Evolutionary conservation across 2,329 filamentous ascomycete species (phyloP).

Genomic region (Aureobasidium namibiae): DNA sequence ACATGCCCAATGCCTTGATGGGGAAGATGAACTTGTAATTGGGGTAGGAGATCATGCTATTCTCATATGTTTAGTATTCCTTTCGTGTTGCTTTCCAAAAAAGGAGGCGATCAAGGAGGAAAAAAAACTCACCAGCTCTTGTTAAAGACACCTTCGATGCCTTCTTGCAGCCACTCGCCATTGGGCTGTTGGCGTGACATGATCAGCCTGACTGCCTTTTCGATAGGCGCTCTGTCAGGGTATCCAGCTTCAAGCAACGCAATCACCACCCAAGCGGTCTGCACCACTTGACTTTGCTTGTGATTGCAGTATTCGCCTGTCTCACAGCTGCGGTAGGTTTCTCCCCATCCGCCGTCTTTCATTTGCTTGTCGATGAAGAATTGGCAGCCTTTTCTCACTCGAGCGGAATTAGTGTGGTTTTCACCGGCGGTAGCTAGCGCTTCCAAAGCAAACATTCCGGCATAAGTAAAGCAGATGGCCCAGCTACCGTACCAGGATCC

Average conservation of each 20-base stretch:
- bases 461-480: constrained; percentile 98
- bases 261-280: constrained; percentile 82
- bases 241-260: constrained; percentile 75
- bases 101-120: no score
- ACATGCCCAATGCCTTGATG: constrained; percentile 89
- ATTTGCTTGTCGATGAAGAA: constrained; percentile 82
- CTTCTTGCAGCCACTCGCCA: constrained; percentile 91
- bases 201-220: constrained; percentile 67
- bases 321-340: constrained; percentile 84
- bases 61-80: constrained; percentile 16
- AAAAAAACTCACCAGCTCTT: constrained; percentile 66
- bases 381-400: constrained; percentile 67
- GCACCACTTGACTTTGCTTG: constrained; percentile 76
- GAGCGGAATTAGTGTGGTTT: constrained; percentile 63
- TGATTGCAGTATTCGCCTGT: constrained; percentile 68
- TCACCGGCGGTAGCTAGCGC: constrained; percentile 75
- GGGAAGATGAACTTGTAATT: constrained; percentile 98
- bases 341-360: constrained; percentile 89
- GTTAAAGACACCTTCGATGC: constrained; percentile 97
- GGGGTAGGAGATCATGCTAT: constrained; percentile 91
- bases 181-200: constrained; percentile 79
- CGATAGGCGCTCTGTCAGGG: constrained; percentile 63
- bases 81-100: not conserved
- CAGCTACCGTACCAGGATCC: constrained; percentile 98
- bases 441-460: constrained; percentile 91